Evolutionary conservation across 331 rosid species (phyloP).

Genomic region (Prunus yedoensis): DNA sequence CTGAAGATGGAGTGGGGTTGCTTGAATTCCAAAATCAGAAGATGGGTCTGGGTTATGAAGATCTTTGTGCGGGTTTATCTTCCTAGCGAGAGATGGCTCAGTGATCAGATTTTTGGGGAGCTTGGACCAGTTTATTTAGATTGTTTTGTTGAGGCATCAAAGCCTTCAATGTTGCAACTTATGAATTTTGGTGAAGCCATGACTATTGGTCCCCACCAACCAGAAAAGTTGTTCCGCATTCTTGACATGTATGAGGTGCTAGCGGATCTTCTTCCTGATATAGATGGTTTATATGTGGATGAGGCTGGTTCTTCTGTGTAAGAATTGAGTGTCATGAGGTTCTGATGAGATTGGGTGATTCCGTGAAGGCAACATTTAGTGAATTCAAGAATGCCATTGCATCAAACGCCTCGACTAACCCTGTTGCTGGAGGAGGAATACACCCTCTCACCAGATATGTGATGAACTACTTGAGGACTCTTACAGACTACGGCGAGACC

Average conservation of each 20-base stretch:
- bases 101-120: conserved; percentile 75
- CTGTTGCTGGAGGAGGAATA: conserved; percentile 80
- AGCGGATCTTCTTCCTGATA: conserved; percentile 61
- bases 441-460: conserved; percentile 86
- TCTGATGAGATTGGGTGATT: conserved; percentile 64
- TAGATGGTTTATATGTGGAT: conserved; percentile 56
- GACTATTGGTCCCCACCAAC: conserved; percentile 90
- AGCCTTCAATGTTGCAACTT: conserved; percentile 82
- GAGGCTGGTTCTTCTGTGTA: conserved; percentile 70
- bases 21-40: conserved; percentile 74
- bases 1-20: conserved; percentile 69
- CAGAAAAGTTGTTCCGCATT: conserved; percentile 74
- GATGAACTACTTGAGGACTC: conserved; percentile 74
- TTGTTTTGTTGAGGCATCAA: conserved; percentile 81
- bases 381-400: conserved; percentile 75
- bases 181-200: conserved; percentile 87
- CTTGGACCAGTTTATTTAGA: conserved; percentile 44
- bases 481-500: conserved; percentile 61
- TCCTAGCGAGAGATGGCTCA: conserved; percentile 75
- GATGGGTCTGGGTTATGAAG: conserved; percentile 85
- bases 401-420: conserved; percentile 56
- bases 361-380: conserved; percentile 64
- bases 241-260: conserved; percentile 96
- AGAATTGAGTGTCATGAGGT: conserved; percentile 76
- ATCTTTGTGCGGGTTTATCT: conserved; percentile 82